Evolutionary conservation across 225 moss, liverwort and hornwort species (phyloP), one percentile per base, ranked within the genome.

Genomic region (Anthoceros angustus): DNA sequence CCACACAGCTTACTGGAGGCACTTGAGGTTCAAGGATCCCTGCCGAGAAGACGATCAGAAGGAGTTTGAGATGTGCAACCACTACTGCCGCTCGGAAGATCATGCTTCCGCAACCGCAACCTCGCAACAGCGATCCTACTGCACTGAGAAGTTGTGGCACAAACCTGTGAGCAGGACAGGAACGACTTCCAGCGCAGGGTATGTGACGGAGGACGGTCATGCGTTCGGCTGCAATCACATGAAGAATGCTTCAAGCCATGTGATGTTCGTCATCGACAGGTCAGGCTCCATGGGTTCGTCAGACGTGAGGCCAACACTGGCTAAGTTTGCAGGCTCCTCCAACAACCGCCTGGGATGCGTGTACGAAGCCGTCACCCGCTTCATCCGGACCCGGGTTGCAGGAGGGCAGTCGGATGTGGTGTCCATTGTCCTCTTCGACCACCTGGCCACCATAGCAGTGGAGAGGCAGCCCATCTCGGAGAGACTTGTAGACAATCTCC

Each of bases 251-350:
- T 63, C 68, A 39, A 73, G 62, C 25, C 68, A 80, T 41, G 74
- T 83, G 5, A 62, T 80, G 60, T 79, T 83, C 39, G 62, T 83
- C 38, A 78, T 83, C 4, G 80, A 80, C 62, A 32, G 73, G 18
- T 83, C 77, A 5, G 12, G 40, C 6, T 77, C 77, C 5, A 83
- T 80, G 80, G 5, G 0, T 0, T 0, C 0, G 0, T 0, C 0
- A 8, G 73, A 83, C 42, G 42, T 70, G 38, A 46, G 0, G 8
- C 75, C 80, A 23, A 69, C 69, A 2, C 38, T 77, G 61, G 42
- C 42, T 0, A 77, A 75, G n/a, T 74, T 72, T 41, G 50, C 46
- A 10, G 20, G 45, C n/a, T 20, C 12, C 1, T 67, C 68, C 24
- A 48, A 11, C 14, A 74, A 74, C 43, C 73, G 80, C 4, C 66